Conservation (phyloP, 257 asterid species). For the Orobanche coerulescens region DNA sequence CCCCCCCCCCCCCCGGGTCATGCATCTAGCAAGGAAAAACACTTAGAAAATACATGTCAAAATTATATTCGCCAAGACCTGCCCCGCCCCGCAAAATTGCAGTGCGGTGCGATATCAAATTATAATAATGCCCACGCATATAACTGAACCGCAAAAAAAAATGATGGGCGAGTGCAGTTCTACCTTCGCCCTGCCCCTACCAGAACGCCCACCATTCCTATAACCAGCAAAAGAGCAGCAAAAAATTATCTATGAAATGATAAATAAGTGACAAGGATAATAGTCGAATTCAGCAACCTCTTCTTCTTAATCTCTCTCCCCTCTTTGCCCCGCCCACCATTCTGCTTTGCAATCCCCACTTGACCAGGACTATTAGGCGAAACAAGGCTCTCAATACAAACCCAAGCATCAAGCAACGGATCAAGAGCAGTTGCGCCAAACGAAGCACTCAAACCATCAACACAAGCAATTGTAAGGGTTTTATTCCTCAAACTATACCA, state of each 20-base stretch:
- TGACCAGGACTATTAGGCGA: constrained; percentile 20
- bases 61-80: too few species aligned
- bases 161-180: too few species aligned
- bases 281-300: constrained; percentile 24
- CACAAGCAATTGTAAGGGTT: constrained; percentile 25
- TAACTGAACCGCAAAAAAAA: too few species aligned
- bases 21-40: too few species aligned
- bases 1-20: too few species aligned
- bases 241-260: constrained; percentile 22
- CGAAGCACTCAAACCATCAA: constrained; percentile 35
- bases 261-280: not conserved
- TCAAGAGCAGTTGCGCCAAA: not conserved
- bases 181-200: too few species aligned
- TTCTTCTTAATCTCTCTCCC: constrained; percentile 19
- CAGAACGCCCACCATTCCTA: too few species aligned
- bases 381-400: constrained; percentile 44
- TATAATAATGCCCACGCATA: too few species aligned
- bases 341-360: constrained; percentile 14
- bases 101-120: too few species aligned
- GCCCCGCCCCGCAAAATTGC: too few species aligned
- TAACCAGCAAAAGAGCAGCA: too few species aligned
- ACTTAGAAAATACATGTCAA: too few species aligned
- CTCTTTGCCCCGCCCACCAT: constrained; percentile 19
- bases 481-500: constrained; percentile 35
- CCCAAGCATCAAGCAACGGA: constrained; percentile 37